Evolutionary conservation across 176 grass and related monocot species (phyloP).

Genomic region (Triticum aestivum): DNA sequence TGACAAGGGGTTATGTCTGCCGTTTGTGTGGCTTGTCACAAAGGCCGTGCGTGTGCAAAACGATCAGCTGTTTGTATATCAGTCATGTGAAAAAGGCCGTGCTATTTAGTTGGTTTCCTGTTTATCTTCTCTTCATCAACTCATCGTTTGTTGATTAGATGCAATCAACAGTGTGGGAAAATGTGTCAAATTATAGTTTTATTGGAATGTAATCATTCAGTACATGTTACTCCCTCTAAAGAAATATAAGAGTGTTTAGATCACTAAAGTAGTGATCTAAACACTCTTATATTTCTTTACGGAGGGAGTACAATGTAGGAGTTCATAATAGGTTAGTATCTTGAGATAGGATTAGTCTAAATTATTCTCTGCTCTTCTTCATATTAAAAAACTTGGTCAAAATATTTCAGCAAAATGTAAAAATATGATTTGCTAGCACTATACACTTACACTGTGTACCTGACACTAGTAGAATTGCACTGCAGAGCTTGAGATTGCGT

Average conservation of each 20-base stretch:
- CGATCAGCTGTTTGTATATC: constrained; percentile 20
- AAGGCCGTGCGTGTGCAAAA: constrained; percentile 12
- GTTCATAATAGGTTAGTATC: not conserved
- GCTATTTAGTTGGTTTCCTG: not conserved
- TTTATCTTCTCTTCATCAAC: not conserved
- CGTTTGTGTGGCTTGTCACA: constrained; percentile 20
- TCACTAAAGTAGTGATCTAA: too few species aligned
- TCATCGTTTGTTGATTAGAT: not conserved
- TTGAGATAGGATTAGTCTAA: constrained; percentile 10
- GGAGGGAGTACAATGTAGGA: not conserved
- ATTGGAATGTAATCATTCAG: not conserved
- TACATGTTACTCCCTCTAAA: not conserved
- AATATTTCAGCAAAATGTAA: not conserved
- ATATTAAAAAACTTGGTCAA: not conserved
- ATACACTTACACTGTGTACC: not conserved
- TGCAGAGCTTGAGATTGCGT: not conserved
- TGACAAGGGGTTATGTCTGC: not conserved
- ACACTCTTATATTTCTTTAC: too few species aligned
- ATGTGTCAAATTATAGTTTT: not conserved
- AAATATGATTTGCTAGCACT: not conserved
- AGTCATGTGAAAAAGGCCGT: not conserved
- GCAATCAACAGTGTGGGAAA: not conserved
- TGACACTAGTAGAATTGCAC: not conserved
- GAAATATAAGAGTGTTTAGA: too few species aligned
- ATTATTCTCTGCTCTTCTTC: not conserved